Percentiles rank a stretch among this genome's conserved stretches.
Evolutionary conservation across 2,329 filamentous ascomycete species (phyloP).

Genomic region (Lachnellula cervina): DNA sequence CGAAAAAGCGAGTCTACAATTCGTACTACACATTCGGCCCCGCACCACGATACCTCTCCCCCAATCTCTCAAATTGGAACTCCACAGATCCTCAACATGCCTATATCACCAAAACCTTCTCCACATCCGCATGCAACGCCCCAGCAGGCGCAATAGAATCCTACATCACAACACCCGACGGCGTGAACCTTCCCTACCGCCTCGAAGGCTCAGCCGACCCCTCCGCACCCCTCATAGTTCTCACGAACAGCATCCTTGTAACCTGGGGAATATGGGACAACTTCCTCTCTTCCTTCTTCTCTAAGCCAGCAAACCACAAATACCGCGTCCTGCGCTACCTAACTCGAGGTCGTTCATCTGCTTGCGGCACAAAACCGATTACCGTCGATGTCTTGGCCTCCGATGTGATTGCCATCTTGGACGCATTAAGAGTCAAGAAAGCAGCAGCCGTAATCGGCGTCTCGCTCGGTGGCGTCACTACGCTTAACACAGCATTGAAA

Average conservation of each 20-base stretch:
- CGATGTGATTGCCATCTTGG: slow-evolving; percentile 62
- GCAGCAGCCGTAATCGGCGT: slow-evolving; percentile 69
- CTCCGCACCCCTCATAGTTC: slow-evolving; percentile 66
- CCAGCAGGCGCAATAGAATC: slow-evolving; percentile 54
- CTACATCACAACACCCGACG: slow-evolving; percentile 63
- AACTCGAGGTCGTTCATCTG: slow-evolving; percentile 52
- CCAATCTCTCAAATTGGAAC: slow-evolving; percentile 32
- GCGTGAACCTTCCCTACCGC: slow-evolving; percentile 64
- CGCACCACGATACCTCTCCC: slow-evolving; percentile 61
- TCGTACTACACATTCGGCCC: slow-evolving; percentile 79
- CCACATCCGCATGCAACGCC: slow-evolving; percentile 38
- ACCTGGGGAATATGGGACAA: slow-evolving; percentile 77
- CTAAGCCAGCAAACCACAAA: slow-evolving; percentile 30
- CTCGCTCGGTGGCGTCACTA: slow-evolving; percentile 74
- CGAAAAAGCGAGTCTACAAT: slow-evolving; percentile 57
- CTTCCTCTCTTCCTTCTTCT: slow-evolving; percentile 45
- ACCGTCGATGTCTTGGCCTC: slow-evolving; percentile 55
- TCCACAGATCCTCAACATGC: slow-evolving; percentile 41
- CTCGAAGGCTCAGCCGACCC: slow-evolving; percentile 68
- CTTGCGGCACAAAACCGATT: slow-evolving; percentile 18
- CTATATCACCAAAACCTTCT: slow-evolving; percentile 24
- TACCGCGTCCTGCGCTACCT: slow-evolving; percentile 76
- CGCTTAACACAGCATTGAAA: slow-evolving; percentile 65
- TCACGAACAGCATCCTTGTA: slow-evolving; percentile 76
- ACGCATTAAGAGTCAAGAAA: slow-evolving; percentile 62